phyloP scores from a whole-genome alignment of 768 basidiomycete species.

The Panellus pusillus region DNA sequence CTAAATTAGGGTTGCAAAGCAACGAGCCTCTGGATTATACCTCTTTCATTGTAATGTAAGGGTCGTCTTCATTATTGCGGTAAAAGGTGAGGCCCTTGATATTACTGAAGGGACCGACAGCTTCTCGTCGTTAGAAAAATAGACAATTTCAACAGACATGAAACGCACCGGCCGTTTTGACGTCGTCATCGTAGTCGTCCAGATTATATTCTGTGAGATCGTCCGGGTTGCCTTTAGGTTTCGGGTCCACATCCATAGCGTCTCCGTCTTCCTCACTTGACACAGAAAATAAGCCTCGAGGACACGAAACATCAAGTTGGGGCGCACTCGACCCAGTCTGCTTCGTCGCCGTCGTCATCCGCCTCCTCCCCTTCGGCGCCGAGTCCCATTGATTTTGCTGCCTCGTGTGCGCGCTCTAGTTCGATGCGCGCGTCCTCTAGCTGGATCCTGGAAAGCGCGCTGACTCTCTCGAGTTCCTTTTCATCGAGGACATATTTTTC shows the following conservation, averaged over 20 bases:
- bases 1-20: conserved; percentile 7
- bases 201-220: conserved; percentile 87
- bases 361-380: conserved; percentile 67
- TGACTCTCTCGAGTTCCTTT: conserved; percentile 85
- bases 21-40: conserved; percentile 39
- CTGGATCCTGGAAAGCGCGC: conserved; percentile 81
- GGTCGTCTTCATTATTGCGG: conserved; percentile 89
- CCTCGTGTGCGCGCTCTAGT: conserved; percentile 77
- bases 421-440: conserved; percentile 89
- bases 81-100: conserved; percentile 95
- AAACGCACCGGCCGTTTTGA: conserved; percentile 32
- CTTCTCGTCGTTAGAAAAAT: conserved; percentile 34
- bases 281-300: conserved; percentile 17
- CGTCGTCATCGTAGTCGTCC: conserved; percentile 90
- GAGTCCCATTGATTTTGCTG: conserved; percentile 68
- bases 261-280: conserved; percentile 43
- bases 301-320: conserved; percentile 10
- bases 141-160: background rate
- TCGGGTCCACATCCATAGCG: conserved; percentile 59
- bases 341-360: conserved; percentile 50
- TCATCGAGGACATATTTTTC: conserved; percentile 89
- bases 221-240: conserved; percentile 39
- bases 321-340: conserved; percentile 89
- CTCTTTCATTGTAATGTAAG: conserved; percentile 95
- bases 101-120: conserved; percentile 83